Conservation (phyloP, 1,139 yeast species). For the Suhomyces anneliseae region DNA sequence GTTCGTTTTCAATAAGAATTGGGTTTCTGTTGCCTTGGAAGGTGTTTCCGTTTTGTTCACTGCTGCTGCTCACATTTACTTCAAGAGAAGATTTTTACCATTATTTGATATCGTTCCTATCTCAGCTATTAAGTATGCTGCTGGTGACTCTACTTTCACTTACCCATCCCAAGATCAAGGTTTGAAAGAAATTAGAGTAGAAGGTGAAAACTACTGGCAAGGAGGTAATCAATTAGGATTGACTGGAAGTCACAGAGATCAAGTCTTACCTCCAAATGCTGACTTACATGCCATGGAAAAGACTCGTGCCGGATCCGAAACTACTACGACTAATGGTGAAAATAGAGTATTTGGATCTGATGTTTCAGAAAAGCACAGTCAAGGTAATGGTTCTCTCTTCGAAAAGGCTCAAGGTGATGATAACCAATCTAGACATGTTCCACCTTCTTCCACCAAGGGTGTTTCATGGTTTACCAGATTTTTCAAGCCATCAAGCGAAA, state of each 20-base stretch:
- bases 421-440: conserved; percentile 6
- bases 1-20: conserved; percentile 67
- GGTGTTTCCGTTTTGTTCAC: conserved; percentile 53
- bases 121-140: conserved; percentile 61
- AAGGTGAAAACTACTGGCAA: conserved; percentile 54
- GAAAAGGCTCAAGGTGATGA: conserved; percentile 12
- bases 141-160: conserved; percentile 50
- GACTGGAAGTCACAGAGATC: conserved; percentile 24
- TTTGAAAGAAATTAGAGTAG: conserved; percentile 50
- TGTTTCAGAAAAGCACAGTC: conserved; percentile 18
- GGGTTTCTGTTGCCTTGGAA: conserved; percentile 73
- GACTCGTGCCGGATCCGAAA: conserved; percentile 2
- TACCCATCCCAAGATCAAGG: conserved; percentile 67
- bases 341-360: conserved; percentile 17
- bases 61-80: conserved; percentile 53
- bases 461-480: conserved; percentile 37
- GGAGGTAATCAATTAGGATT: conserved; percentile 46
- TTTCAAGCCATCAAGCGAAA: conserved; percentile 41
- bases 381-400: conserved; percentile 14
- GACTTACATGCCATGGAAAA: conserved; percentile 1
- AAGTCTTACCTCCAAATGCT: conserved; percentile 23
- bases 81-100: conserved; percentile 59
- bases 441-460: conserved; percentile 14
- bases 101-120: conserved; percentile 71
- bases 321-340: conserved; percentile 13